A percentile compares a stretch with the other conserved stretches of the same genome.
Conservation (phyloP, 495 filamentous ascomycete species). For the Polyplosphaeria fusca region DNA sequence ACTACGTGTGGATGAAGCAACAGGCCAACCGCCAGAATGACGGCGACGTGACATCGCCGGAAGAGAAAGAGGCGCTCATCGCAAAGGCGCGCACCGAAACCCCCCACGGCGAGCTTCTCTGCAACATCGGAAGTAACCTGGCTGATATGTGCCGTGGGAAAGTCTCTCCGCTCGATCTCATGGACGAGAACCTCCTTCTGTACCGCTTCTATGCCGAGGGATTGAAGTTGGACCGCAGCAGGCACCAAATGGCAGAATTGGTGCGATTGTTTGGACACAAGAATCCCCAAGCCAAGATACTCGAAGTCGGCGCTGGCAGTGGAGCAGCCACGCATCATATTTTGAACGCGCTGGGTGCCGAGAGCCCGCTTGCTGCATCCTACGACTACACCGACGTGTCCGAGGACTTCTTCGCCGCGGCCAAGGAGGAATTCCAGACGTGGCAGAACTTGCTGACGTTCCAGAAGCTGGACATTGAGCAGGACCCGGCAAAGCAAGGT, state of each 20-base stretch:
- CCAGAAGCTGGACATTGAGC: slow-evolving; percentile 23
- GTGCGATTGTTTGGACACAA: slow-evolving; percentile 10
- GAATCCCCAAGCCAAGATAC: slow-evolving; percentile 18
- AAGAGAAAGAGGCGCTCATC: not conserved
- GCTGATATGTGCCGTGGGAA: slow-evolving; percentile 2
- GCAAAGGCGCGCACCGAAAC: not conserved
- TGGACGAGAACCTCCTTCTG: slow-evolving; percentile 16
- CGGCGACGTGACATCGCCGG: not conserved
- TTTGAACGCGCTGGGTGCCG: slow-evolving; percentile 6
- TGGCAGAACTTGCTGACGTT: slow-evolving; percentile 9
- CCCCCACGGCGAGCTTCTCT: slow-evolving; percentile 2
- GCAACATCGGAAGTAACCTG: slow-evolving; percentile 6
- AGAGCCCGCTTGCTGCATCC: not conserved
- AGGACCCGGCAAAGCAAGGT: slow-evolving; percentile 28
- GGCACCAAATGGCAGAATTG: not conserved
- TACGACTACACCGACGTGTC: slow-evolving; percentile 34
- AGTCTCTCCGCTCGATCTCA: slow-evolving; percentile 13
- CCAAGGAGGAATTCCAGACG: slow-evolving; percentile 9
- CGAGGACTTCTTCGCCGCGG: slow-evolving; percentile 20
- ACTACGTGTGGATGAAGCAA: not conserved
- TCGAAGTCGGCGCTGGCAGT: slow-evolving; percentile 33
- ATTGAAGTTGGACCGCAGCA: not conserved
- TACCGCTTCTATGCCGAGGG: slow-evolving; percentile 14
- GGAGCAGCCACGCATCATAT: slow-evolving; percentile 20
- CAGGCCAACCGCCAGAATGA: not conserved